These are phyloP conservation scores for Akebia trifoliata DNA, from an alignment of 164 flowering plant genomes.

Conservation along the genomic window DNA sequence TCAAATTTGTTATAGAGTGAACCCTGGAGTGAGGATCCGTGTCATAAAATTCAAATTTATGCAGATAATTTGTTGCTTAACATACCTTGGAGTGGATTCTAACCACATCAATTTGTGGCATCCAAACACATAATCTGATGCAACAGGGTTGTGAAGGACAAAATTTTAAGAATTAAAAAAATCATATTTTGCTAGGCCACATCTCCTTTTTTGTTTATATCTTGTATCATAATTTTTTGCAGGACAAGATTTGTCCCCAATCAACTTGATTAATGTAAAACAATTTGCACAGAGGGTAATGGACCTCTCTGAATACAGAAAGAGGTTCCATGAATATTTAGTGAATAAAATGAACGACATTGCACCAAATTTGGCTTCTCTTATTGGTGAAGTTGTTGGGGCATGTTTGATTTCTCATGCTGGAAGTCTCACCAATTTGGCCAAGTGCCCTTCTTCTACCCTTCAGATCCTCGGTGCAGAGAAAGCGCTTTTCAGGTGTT, in stretches of 20 bases:
- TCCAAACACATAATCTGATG: no score
- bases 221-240: no score
- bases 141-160: no score
- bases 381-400: conserved; percentile 95
- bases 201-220: no score
- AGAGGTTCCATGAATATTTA: conserved; percentile 77
- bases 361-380: conserved; percentile 95
- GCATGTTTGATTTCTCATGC: conserved; percentile 99
- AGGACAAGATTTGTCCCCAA: conserved; percentile 90
- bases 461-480: conserved; percentile 99
- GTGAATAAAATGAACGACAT: conserved; percentile 94
- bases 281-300: conserved; percentile 89
- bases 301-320: conserved; percentile 88
- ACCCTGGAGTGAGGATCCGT: no score
- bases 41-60: no score
- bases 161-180: no score
- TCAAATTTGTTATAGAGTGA: no score
- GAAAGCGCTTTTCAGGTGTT: conserved; percentile 98
- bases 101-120: no score
- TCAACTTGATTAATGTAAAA: conserved; percentile 90
- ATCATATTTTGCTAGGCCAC: no score
- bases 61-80: no score
- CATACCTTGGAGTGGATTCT: no score
- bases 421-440: conserved; percentile 96
- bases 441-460: conserved; percentile 99